Evolutionary conservation across 2,329 filamentous ascomycete genomes (phyloP).

Genomic region (Exophiala sp.): DNA sequence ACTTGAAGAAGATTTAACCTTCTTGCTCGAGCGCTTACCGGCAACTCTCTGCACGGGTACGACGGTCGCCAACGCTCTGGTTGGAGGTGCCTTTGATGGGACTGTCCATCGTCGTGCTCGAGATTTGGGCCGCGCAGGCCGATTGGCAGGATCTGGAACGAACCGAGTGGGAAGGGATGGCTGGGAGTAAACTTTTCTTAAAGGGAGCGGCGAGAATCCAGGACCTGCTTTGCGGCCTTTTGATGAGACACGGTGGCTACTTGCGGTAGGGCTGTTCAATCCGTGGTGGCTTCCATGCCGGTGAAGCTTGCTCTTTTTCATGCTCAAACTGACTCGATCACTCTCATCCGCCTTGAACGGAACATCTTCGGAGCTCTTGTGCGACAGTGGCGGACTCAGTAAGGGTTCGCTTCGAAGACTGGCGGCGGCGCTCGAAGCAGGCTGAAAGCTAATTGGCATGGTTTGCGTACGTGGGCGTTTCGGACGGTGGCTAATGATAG

Average conservation of each 20-base stretch:
- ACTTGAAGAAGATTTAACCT: conserved; percentile 8
- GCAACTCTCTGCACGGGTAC: conserved; percentile 10
- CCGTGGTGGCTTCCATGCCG: neutral
- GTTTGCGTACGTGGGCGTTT: neutral
- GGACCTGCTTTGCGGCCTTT: neutral
- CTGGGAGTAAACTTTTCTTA: conserved; percentile 12
- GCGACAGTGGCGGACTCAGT: conserved; percentile 22
- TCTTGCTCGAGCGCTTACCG: conserved; percentile 2
- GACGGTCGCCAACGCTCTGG: conserved; percentile 20
- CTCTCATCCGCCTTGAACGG: conserved; percentile 20
- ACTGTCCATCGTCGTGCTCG: conserved; percentile 24
- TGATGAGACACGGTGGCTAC: neutral
- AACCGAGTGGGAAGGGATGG: conserved; percentile 14
- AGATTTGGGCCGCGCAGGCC: conserved; percentile 1
- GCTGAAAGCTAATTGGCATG: conserved; percentile 15
- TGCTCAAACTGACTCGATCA: conserved; percentile 23
- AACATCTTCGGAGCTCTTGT: conserved; percentile 12
- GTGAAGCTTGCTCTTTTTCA: conserved; percentile 21
- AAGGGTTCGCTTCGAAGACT: conserved; percentile 16
- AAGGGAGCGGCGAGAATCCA: neutral
- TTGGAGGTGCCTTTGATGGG: conserved; percentile 21
- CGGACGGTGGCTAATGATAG: conserved; percentile 3
- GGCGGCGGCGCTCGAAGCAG: conserved; percentile 6
- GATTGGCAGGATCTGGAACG: conserved; percentile 2
- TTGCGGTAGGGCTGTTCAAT: neutral